A percentile compares a stretch with the other conserved stretches of the same genome.
Evolutionary conservation across 495 filamentous ascomycete species (phyloP).

Genomic region (Chaetomium cochliodes): DNA sequence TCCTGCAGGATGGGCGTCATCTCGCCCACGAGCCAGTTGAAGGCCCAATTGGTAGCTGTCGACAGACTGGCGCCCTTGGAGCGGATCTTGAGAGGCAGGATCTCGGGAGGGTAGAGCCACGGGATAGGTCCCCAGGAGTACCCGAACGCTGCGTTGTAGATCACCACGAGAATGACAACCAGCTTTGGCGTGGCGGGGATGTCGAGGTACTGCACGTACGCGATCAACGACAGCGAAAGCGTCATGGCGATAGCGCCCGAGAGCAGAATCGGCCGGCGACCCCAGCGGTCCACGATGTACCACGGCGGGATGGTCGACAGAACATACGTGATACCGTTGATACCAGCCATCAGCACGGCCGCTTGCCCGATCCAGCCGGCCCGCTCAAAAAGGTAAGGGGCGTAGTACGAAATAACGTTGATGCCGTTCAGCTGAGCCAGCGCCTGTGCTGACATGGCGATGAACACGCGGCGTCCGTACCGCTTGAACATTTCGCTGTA

Average conservation of each 20-base stretch:
- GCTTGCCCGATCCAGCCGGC: conserved; percentile 88
- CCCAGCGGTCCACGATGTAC: conserved; percentile 95
- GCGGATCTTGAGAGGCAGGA: conserved; percentile 91
- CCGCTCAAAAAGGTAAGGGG: conserved; percentile 92
- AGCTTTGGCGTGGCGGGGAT: conserved; percentile 70
- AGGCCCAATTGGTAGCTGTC: conserved; percentile 96
- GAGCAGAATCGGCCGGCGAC: conserved; percentile 83
- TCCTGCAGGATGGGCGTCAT: conserved; percentile 92
- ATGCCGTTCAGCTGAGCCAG: conserved; percentile 97
- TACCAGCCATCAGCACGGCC: conserved; percentile 95
- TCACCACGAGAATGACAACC: conserved; percentile 93
- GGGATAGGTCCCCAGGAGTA: conserved; percentile 99
- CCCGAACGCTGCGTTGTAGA: conserved; percentile 97
- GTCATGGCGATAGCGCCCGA: conserved; percentile 90
- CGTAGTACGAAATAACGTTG: conserved; percentile 99
- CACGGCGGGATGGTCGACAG: conserved; percentile 90
- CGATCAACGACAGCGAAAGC: conserved; percentile 84
- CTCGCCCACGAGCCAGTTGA: conserved; percentile 95
- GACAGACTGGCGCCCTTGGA: conserved; percentile 97
- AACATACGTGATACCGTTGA: conserved; percentile 91
- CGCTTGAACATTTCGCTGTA: conserved; percentile 94
- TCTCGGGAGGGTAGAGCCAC: conserved; percentile 97
- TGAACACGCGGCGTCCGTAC: conserved; percentile 88
- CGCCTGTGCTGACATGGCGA: conserved; percentile 97
- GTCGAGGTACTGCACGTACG: conserved; percentile 92